Evolutionary conservation across 352 stramenopile genomes (phyloP), one percentile per base, ranked within the genome.

Genomic region (Phytophthora citrophthora): DNA sequence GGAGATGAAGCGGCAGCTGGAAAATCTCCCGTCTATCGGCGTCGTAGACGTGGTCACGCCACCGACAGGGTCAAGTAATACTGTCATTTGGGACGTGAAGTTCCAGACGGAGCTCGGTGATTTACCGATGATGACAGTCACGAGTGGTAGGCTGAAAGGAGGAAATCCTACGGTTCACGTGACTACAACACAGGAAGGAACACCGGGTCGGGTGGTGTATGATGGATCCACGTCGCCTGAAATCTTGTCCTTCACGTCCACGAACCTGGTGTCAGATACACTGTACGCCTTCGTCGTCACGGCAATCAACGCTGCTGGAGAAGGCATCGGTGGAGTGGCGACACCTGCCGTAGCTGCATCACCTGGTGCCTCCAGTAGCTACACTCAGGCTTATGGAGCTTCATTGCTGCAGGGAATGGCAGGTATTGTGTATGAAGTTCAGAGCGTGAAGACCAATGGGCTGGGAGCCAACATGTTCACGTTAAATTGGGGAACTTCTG

Each of bases 61-160:
- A 77, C 74, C 1, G 66, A 34, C 83, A 4, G 72, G 77, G 0
- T 43, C 65, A 2, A 78, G 94, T 60, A 96, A 94, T 47, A 77
- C 74, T 0, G 88, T 84, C 72, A 74, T 49, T 1, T 99, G 95
- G 95, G 83, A 86, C 32, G 77, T 99, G 5, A 96, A 87, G 3
- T 99, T 99, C 61, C 50, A 95, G 16, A 98, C 93, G 8, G 90
- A 98, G 50, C 70, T 97, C n/a, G 95, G 96, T 1, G 86, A 99
- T 64, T 61, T 99, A 13, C 95, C 96, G 7, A 63, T 94, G 40
- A 93, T 99, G 77, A 79, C 88, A 54, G 81, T 90, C 15, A 98
- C 96, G 1, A 79, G 79, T 18, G 96, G 95, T 0, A 79, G 95
- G 16, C 74, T 99, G 8, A 93, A 70, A 4, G 88, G 89, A 13